Conservation (phyloP, 371 early-diverging fungal species). For the Chytridium lagenaria region DNA sequence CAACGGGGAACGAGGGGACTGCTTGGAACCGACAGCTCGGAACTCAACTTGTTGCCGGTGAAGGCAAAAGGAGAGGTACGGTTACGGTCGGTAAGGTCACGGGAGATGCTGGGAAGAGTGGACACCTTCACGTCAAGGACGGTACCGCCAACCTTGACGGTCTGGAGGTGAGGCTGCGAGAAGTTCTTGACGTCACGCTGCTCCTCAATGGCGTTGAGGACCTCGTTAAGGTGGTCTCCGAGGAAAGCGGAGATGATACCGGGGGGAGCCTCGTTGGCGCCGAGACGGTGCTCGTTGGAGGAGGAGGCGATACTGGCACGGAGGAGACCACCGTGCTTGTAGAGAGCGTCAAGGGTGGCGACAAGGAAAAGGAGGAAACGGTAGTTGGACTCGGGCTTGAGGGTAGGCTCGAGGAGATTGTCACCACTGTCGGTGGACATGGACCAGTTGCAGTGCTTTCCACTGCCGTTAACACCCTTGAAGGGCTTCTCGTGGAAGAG, state of each 20-base stretch:
- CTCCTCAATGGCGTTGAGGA: slow-evolving; percentile 89
- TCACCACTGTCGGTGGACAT: slow-evolving; percentile 92
- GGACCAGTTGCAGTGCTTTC: slow-evolving; percentile 99
- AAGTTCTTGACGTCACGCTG: slow-evolving; percentile 82
- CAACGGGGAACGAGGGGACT: slow-evolving; percentile 95
- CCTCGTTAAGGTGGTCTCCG: slow-evolving; percentile 93
- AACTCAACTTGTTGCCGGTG: slow-evolving; percentile 99
- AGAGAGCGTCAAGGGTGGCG: slow-evolving; percentile 87
- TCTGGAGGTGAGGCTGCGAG: slow-evolving; percentile 80
- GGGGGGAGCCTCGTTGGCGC: slow-evolving; percentile 98
- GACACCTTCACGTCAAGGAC: slow-evolving; percentile 94
- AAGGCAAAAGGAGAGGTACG: slow-evolving; percentile 98
- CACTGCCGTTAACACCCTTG: slow-evolving; percentile 97
- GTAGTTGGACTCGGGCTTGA: slow-evolving; percentile 93
- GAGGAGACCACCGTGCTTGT: slow-evolving; percentile 87
- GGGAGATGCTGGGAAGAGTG: slow-evolving; percentile 86
- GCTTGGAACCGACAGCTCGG: slow-evolving; percentile 98
- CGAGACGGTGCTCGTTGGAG: slow-evolving; percentile 96
- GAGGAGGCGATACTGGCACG: slow-evolving; percentile 91
- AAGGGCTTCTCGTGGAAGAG: slow-evolving; percentile 99
- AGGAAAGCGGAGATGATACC: slow-evolving; percentile 96
- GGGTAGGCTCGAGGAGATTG: slow-evolving; percentile 93
- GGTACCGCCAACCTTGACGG: slow-evolving; percentile 94
- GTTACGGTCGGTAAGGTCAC: slow-evolving; percentile 98
- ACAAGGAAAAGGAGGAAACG: slow-evolving; percentile 94